phyloP scores from a whole-genome alignment of 306 rosid species.

The Lotus japonicus region DNA sequence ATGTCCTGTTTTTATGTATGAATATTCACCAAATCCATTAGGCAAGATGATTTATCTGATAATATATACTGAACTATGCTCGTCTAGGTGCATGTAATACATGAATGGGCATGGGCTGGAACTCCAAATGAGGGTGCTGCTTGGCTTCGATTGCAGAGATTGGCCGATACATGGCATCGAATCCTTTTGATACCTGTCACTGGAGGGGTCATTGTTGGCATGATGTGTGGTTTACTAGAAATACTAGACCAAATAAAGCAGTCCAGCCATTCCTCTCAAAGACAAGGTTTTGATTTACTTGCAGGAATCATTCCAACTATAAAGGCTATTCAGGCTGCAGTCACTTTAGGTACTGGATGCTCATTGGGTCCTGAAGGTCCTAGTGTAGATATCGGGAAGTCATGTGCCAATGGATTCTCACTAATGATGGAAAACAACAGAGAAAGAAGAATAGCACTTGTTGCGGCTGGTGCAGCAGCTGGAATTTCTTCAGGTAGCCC shows the following conservation, averaged over 20 bases:
- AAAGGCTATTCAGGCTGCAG: conserved; percentile 94
- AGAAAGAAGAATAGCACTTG: conserved; percentile 85
- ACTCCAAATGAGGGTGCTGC: conserved; percentile 97
- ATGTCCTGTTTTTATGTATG: neutral
- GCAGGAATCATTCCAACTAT: conserved; percentile 75
- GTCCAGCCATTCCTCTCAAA: conserved; percentile 50
- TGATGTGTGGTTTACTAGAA: conserved; percentile 97
- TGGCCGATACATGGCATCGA: conserved; percentile 92
- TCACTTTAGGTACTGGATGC: conserved; percentile 93
- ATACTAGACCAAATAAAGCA: conserved; percentile 81
- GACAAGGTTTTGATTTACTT: conserved; percentile 80
- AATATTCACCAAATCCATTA: neutral
- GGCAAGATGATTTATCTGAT: conserved; percentile 14
- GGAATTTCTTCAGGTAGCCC: conserved; percentile 86
- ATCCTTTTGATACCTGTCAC: conserved; percentile 86
- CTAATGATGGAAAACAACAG: conserved; percentile 90
- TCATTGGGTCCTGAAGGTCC: conserved; percentile 99
- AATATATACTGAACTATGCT: conserved; percentile 22
- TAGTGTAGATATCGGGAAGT: conserved; percentile 95
- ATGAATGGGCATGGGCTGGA: conserved; percentile 99
- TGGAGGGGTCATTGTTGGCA: conserved; percentile 92
- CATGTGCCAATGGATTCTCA: conserved; percentile 93
- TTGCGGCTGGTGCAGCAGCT: conserved; percentile 98
- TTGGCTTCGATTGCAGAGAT: conserved; percentile 90
- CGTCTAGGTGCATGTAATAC: conserved; percentile 79